These are phyloP conservation scores for Zoysia matrella DNA, from an alignment of 202 grass and related monocot genomes.

Conservation along the genomic window DNA sequence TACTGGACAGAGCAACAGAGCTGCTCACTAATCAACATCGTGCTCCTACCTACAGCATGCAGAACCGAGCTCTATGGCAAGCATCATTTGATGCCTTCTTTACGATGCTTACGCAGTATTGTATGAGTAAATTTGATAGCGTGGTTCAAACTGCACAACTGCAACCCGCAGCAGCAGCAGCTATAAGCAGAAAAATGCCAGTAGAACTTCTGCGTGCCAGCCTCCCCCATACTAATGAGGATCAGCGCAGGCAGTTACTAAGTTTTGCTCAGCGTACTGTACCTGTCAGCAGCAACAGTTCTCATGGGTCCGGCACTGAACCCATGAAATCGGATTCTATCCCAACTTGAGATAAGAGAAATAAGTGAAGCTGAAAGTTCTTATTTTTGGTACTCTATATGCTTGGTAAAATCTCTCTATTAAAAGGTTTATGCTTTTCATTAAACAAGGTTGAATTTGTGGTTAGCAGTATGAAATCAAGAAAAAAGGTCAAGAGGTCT, in stretches of 20 bases:
- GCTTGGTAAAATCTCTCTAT: conserved; percentile 5
- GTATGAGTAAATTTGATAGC: conserved; percentile 70
- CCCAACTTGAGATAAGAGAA: conserved; percentile 40
- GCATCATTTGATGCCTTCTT: conserved; percentile 86
- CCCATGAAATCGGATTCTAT: conserved; percentile 38
- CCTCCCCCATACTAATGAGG: conserved; percentile 84
- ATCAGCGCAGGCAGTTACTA: conserved; percentile 65
- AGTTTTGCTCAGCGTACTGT: conserved; percentile 78
- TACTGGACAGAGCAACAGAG: conserved; percentile 69
- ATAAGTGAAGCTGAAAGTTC: conserved; percentile 23
- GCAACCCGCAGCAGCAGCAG: conserved; percentile 48
- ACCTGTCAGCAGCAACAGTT: conserved; percentile 45
- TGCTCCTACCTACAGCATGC: conserved; percentile 48
- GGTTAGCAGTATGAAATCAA: conserved; percentile 15
- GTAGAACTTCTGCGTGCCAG: conserved; percentile 79
- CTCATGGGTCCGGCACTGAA: conserved; percentile 44
- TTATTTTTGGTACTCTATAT: conserved; percentile 10
- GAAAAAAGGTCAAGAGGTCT: conserved; percentile 18
- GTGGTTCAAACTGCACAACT: conserved; percentile 57
- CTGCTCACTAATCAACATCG: conserved; percentile 59
- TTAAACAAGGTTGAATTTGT: conserved; percentile 16
- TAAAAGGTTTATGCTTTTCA: conserved; percentile 3
- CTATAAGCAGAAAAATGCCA: conserved; percentile 72
- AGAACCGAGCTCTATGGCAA: conserved; percentile 67
- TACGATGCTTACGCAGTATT: conserved; percentile 67